A percentile compares a stretch with the other conserved stretches of the same genome.
These are phyloP conservation scores for Fraxinus velutina DNA, from an alignment of 305 asterid genomes.

Conservation along the genomic window DNA sequence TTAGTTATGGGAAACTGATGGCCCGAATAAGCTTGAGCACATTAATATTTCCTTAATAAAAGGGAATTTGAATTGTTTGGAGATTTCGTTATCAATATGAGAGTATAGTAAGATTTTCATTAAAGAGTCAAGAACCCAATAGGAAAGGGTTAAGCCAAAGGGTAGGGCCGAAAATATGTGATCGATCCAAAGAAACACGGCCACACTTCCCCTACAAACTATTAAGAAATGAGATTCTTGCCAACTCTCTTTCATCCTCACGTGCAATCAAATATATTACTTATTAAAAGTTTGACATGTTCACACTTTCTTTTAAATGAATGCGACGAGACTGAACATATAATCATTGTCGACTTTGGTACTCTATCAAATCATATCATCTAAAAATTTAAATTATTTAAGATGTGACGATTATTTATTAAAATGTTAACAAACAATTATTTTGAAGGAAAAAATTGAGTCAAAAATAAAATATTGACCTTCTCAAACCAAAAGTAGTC, in stretches of 20 bases:
- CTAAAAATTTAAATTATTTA: too few species aligned
- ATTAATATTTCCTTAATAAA: too few species aligned
- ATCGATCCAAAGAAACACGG: neutral
- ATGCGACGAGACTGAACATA: too few species aligned
- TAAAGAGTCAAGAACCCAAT: neutral
- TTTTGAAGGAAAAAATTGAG: neutral
- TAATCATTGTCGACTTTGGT: too few species aligned
- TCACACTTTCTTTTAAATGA: too few species aligned
- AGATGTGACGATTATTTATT: neutral
- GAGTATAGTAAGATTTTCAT: too few species aligned
- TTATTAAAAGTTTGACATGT: too few species aligned
- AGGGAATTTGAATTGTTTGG: too few species aligned
- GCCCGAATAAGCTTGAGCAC: too few species aligned
- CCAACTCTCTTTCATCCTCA: neutral
- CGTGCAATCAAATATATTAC: neutral
- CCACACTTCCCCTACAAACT: neutral
- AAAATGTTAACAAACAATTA: neutral
- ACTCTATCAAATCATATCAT: too few species aligned
- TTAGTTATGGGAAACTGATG: too few species aligned
- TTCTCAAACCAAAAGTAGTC: constrained; percentile 15
- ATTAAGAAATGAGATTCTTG: neutral
- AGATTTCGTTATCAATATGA: too few species aligned
- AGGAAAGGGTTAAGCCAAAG: neutral
- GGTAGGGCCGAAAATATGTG: neutral
- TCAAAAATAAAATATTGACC: constrained; percentile 10